phyloP scores from a whole-genome alignment of 192 early-diverging fungal genomes.

The Backusella circina region DNA sequence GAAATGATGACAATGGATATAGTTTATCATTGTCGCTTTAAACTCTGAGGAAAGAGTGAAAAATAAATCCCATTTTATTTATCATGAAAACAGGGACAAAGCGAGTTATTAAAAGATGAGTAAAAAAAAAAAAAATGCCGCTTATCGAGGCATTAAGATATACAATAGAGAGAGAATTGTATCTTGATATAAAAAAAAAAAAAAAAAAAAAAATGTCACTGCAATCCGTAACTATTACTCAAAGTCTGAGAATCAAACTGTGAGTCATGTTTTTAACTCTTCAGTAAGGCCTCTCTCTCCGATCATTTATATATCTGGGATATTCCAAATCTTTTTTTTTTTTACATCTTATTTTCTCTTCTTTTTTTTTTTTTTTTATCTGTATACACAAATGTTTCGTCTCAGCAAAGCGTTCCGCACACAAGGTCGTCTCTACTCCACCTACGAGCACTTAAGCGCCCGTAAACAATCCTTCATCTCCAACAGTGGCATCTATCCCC shows the following conservation, averaged over 20 bases:
- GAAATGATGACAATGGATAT: no score
- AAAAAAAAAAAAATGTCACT: not conserved
- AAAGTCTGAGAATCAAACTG: not conserved
- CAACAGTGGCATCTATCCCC: constrained; percentile 73
- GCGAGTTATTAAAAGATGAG: not conserved
- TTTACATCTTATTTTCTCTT: not conserved
- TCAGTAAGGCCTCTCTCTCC: not conserved
- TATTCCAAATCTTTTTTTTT: not conserved
- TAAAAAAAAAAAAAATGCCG: not conserved
- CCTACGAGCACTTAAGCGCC: constrained; percentile 30
- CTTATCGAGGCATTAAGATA: not conserved
- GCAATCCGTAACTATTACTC: not conserved
- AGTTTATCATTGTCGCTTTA: no score
- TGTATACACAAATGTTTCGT: constrained; percentile 15
- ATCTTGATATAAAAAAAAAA: no score
- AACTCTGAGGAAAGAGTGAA: no score
- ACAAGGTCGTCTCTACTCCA: not conserved
- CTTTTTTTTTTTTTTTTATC: not conserved
- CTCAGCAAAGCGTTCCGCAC: not conserved
- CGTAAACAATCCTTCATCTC: constrained; percentile 66
- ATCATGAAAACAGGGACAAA: no score
- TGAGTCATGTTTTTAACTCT: not conserved
- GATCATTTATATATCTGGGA: not conserved
- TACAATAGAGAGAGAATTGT: not conserved
- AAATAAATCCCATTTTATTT: no score